A percentile compares a stretch with the other conserved stretches of the same genome.
Conservation (phyloP, 176 grass and related monocot species). For the Triticum urartu region DNA sequence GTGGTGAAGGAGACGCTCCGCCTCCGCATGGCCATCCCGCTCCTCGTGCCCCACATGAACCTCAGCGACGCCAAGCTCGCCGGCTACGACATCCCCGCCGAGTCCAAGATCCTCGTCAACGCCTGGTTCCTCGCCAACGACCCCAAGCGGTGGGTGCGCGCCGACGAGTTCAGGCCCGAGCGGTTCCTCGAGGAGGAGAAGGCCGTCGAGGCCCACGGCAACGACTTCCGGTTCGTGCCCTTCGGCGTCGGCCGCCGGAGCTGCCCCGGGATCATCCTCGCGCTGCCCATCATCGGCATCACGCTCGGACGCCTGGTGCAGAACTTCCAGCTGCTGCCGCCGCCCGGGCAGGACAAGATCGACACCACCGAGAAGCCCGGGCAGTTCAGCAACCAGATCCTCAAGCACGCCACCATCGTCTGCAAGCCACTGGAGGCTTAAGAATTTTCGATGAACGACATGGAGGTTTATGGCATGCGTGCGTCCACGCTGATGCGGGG, state of each 20-base stretch:
- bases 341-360: constrained; percentile 47
- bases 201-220: constrained; percentile 78
- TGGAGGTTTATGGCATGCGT: no score
- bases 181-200: constrained; percentile 90
- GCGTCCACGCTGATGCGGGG: no score
- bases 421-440: constrained; percentile 58
- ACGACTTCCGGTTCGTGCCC: constrained; percentile 89
- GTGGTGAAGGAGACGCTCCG: constrained; percentile 96
- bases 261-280: constrained; percentile 94
- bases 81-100: constrained; percentile 90
- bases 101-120: constrained; percentile 97
- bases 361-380: constrained; percentile 96
- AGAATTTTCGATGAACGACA: no score
- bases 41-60: constrained; percentile 99
- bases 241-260: constrained; percentile 93
- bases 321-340: constrained; percentile 78
- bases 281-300: constrained; percentile 87
- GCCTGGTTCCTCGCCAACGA: constrained; percentile 97
- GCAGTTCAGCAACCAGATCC: constrained; percentile 97
- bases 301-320: constrained; percentile 79
- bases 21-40: constrained; percentile 97
- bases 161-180: constrained; percentile 87
- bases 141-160: constrained; percentile 71
- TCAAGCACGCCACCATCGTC: constrained; percentile 83
- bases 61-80: constrained; percentile 78